phyloP scores from a whole-genome alignment of 2,329 filamentous ascomycete genomes.

The Ambrosiella cleistominuta region DNA sequence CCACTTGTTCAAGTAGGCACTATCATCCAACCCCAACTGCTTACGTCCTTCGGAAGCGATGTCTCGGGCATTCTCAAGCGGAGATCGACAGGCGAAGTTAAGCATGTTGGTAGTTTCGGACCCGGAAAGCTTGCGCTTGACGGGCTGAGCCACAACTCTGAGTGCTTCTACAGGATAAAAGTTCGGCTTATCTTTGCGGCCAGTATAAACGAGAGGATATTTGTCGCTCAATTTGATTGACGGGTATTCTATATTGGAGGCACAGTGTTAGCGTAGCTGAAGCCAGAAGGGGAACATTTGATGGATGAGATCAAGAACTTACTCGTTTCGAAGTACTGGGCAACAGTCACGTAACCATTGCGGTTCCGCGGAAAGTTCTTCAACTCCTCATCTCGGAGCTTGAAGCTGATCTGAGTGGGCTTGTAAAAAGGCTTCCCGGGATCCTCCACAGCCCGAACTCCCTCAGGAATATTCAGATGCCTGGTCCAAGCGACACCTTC shows the following conservation, averaged over 20 bases:
- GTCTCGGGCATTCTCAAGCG: constrained; percentile 47
- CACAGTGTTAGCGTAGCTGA: background rate
- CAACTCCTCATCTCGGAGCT: constrained; percentile 19
- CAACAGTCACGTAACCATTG: constrained; percentile 22
- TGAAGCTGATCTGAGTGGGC: constrained; percentile 17
- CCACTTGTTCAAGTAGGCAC: constrained; percentile 33
- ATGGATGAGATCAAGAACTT: constrained; percentile 15
- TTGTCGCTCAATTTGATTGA: constrained; percentile 18
- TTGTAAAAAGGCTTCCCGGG: background rate
- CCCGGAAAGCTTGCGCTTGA: constrained; percentile 36
- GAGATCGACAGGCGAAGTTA: constrained; percentile 49
- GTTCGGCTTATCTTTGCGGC: constrained; percentile 34
- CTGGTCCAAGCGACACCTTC: constrained; percentile 4
- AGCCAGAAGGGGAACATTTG: background rate
- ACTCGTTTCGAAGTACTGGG: constrained; percentile 29
- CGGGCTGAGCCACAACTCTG: constrained; percentile 41
- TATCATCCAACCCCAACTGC: constrained; percentile 37
- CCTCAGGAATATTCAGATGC: constrained; percentile 1
- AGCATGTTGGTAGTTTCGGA: constrained; percentile 54
- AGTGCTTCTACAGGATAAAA: constrained; percentile 54
- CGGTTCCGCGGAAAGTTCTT: constrained; percentile 17
- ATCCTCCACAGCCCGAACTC: background rate
- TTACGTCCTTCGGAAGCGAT: constrained; percentile 41
- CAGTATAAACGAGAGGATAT: constrained; percentile 50
- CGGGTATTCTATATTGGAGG: constrained; percentile 20